phyloP scores from a whole-genome alignment of 1,284 basidiomycete species.

The Fistulinella staudtii region DNA sequence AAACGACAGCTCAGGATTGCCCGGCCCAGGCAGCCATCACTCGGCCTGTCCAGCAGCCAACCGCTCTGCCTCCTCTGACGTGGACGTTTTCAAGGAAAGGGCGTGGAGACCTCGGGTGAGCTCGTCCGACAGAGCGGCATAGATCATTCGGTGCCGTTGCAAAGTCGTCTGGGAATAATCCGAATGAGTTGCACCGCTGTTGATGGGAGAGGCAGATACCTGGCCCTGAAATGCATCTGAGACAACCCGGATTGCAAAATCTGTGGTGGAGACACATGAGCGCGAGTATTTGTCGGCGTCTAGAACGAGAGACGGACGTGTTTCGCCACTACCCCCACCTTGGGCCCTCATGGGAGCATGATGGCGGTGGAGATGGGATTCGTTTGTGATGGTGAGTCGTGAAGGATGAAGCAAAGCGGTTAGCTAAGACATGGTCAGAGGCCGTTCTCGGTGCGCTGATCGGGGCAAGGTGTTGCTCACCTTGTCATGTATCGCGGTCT shows the following conservation, averaged over 20 bases:
- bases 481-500: slow-evolving; percentile 51
- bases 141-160: slow-evolving; percentile 75
- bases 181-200: slow-evolving; percentile 5
- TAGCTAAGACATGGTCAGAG: slow-evolving; percentile 43
- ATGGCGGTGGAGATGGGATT: slow-evolving; percentile 74
- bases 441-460: slow-evolving; percentile 20
- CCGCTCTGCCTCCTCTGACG: slow-evolving; percentile 47
- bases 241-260: slow-evolving; percentile 70
- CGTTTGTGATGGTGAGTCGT: slow-evolving; percentile 61
- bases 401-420: slow-evolving; percentile 53
- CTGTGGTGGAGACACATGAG: slow-evolving; percentile 41
- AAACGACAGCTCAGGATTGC: slow-evolving; percentile 32
- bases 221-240: slow-evolving; percentile 70
- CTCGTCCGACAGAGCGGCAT: slow-evolving; percentile 65
- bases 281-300: slow-evolving; percentile 11
- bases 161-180: slow-evolving; percentile 54
- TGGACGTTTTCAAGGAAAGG: slow-evolving; percentile 70
- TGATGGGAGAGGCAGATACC: slow-evolving; percentile 37
- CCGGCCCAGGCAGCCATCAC: slow-evolving; percentile 17
- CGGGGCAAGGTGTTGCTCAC: slow-evolving; percentile 33
- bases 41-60: slow-evolving; percentile 15
- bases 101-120: slow-evolving; percentile 68
- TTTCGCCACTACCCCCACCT: slow-evolving; percentile 59
- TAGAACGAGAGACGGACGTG: slow-evolving; percentile 60
- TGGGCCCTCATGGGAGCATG: slow-evolving; percentile 70